Conservation (phyloP, 306 rosid genomes). For the Fragaria vesca region DNA sequence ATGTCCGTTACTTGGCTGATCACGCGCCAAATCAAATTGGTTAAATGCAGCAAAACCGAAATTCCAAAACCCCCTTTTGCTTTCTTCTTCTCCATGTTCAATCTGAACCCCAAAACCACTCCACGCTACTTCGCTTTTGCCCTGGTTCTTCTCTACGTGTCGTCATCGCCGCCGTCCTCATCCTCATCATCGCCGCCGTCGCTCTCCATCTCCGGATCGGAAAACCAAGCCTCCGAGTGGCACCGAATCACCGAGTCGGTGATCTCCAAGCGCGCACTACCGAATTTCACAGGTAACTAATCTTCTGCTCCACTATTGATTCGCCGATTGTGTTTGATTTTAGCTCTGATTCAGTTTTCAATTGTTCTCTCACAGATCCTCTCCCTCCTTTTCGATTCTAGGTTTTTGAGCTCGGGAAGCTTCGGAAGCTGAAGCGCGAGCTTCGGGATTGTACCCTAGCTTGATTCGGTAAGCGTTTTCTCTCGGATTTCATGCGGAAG, state of each 20-base stretch:
- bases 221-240: neutral
- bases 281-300: constrained; percentile 1
- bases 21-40: constrained; percentile 12
- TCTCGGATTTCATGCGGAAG: neutral
- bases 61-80: neutral
- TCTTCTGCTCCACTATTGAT: neutral
- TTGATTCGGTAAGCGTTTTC: neutral
- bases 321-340: neutral
- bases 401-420: neutral
- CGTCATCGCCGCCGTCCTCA: neutral
- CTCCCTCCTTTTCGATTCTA: neutral
- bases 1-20: neutral
- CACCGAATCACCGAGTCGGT: constrained; percentile 7
- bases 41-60: neutral
- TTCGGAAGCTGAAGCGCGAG: neutral
- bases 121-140: neutral
- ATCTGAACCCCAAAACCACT: neutral
- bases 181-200: neutral
- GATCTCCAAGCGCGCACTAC: neutral
- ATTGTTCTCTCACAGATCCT: neutral
- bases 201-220: neutral
- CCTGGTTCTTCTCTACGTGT: neutral
- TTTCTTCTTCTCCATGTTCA: constrained; percentile 3
- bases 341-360: neutral
- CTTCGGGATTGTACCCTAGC: neutral